These are phyloP conservation scores for Kandelia obovata DNA, from an alignment of 345 rosid genomes.

Conservation along the genomic window DNA sequence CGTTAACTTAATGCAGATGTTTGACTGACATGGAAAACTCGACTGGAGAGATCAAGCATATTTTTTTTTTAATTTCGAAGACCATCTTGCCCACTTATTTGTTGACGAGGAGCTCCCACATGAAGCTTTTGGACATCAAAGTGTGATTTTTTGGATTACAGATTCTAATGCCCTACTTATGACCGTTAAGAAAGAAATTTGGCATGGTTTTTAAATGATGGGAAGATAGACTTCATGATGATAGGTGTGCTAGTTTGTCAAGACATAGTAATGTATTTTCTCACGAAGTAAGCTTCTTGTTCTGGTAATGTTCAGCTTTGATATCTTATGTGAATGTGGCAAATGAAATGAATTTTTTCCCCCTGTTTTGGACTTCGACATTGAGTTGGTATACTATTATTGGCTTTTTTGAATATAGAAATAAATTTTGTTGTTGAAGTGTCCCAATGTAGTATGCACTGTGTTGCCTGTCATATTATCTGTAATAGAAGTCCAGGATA, in stretches of 20 bases:
- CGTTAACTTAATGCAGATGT: constrained; percentile 35
- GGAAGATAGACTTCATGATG: constrained; percentile 9
- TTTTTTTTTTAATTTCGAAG: neutral
- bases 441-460: no score
- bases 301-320: constrained; percentile 3
- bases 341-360: neutral
- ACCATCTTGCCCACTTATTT: constrained; percentile 7
- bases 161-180: constrained; percentile 18
- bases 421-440: neutral
- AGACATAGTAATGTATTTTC: constrained; percentile 24
- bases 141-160: constrained; percentile 5
- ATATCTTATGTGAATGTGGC: constrained; percentile 9
- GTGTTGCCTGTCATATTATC: no score
- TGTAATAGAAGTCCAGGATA: no score
- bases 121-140: constrained; percentile 13
- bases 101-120: constrained; percentile 14
- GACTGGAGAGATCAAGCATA: constrained; percentile 5
- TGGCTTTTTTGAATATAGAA: neutral
- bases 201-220: constrained; percentile 13
- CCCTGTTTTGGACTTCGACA: neutral
- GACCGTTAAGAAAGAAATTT: constrained; percentile 1
- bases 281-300: constrained; percentile 9
- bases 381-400: neutral
- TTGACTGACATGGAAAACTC: constrained; percentile 21
- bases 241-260: constrained; percentile 18